A percentile compares a stretch with the other conserved stretches of the same genome.
These are phyloP conservation scores for Babesia caballi DNA, from an alignment of 169 alveolate genomes.

Conservation along the genomic window DNA sequence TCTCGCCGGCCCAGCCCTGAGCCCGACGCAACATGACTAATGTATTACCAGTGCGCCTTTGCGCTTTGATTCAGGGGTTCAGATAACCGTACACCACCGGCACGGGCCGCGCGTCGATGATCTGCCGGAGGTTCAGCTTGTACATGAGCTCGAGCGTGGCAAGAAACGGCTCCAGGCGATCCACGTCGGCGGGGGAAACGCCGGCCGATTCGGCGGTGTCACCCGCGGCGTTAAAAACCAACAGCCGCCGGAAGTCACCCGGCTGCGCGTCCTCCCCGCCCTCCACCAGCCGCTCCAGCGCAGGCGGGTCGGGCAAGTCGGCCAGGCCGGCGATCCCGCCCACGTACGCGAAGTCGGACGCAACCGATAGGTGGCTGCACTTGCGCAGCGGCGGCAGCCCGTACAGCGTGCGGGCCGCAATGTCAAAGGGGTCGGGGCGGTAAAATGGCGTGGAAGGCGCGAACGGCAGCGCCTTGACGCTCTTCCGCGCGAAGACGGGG, in stretches of 20 bases:
- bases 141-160: constrained; percentile 46
- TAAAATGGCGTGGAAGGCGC: constrained; percentile 11
- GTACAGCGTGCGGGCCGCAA: constrained; percentile 20
- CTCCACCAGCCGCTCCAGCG: constrained; percentile 7
- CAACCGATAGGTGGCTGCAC: constrained; percentile 43
- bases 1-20: neutral
- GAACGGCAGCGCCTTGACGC: constrained; percentile 23
- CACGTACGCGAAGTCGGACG: constrained; percentile 47
- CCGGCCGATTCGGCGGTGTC: neutral
- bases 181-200: neutral
- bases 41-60: neutral
- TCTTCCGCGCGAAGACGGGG: constrained; percentile 27
- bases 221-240: neutral
- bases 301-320: neutral
- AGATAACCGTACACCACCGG: constrained; percentile 40
- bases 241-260: constrained; percentile 7
- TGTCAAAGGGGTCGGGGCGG: constrained; percentile 49
- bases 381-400: constrained; percentile 60
- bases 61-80: constrained; percentile 4
- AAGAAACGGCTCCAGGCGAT: constrained; percentile 39
- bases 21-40: neutral
- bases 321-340: constrained; percentile 38
- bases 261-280: neutral
- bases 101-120: constrained; percentile 59
- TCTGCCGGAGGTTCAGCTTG: constrained; percentile 47